Evolutionary conservation across 2,329 filamentous ascomycete species (phyloP), one percentile per base, ranked within the genome.

Genomic region (Alternaria ethzedia): DNA sequence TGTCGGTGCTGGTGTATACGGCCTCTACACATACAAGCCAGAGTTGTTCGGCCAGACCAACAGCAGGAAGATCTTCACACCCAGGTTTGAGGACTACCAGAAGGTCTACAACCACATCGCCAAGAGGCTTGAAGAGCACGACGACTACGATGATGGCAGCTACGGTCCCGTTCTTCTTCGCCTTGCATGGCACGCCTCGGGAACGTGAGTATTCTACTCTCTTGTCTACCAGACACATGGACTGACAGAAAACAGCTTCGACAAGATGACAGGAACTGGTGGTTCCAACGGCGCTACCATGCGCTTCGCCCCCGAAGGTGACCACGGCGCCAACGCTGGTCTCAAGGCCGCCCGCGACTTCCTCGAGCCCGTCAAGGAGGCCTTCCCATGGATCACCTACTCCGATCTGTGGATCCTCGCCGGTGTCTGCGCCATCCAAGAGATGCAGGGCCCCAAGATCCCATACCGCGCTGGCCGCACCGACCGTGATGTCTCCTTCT

Each of bases 201-300:
- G 95, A 73, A 99, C 95, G 77, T 81, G 61, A 75, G 78, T 78
- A 61, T 11, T 46, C 5, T 11, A 11, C 4, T 6, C 11, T 10
- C 28, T 5, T 30, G n/a, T 26, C 13, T 5, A 25, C 3, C 9
- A 6, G 30, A 15, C 12, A 13, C 3, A 21, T 6, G 32, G 3
- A 54, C 63, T 77, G 44, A 79, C 68, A 46, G 4, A 5, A 8
- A 8, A 23, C 54, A 82, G 79, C 74, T 98, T 91, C 77, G 95
- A 98, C 80, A 91, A 91, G 84, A 88, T 88, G 78, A 97, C 94
- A 25, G 87, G 88, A 69, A 98, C 95, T 49, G 96, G 95, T 75
- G 95, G 95, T 71, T 95, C 91, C 86, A 97, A 98, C 81, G 95
- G 96, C 70, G 95, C 95, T 61, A 97, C 94, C 70, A 98, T 98